Evolutionary conservation across 2,329 filamentous ascomycete genomes (phyloP).

Genomic region (Cyphellophora europaea): DNA sequence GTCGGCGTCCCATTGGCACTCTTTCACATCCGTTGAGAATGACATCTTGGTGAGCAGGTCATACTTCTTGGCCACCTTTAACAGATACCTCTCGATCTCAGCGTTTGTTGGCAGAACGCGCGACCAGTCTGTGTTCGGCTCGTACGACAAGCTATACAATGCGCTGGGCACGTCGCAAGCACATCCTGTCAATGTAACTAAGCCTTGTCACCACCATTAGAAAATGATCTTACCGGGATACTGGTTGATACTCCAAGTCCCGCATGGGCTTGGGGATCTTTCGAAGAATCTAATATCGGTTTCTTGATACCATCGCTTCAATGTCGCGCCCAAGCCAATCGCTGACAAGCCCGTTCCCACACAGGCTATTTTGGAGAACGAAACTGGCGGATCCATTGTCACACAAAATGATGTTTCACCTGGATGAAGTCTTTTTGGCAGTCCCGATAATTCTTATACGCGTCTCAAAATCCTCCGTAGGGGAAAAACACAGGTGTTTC

Average conservation of each 20-base stretch:
- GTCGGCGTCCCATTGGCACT: conserved; percentile 46
- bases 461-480: too few species aligned
- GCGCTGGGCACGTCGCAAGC: conserved; percentile 45
- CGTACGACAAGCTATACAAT: conserved; percentile 52
- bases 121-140: conserved; percentile 49
- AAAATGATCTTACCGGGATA: conserved; percentile 43
- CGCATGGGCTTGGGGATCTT: not conserved
- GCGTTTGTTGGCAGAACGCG: conserved; percentile 51
- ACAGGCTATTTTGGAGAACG: conserved; percentile 27
- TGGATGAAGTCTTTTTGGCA: too few species aligned
- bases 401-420: conserved; percentile 47
- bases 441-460: too few species aligned
- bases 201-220: too few species aligned
- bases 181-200: too few species aligned
- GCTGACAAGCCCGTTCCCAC: conserved; percentile 27
- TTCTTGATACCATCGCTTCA: conserved; percentile 1
- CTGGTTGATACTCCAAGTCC: conserved; percentile 10
- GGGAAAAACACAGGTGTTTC: too few species aligned
- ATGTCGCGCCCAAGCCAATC: not conserved
- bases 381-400: conserved; percentile 37
- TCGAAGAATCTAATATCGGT: conserved; percentile 1
- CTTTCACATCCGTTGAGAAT: conserved; percentile 48
- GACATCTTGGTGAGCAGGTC: conserved; percentile 46
- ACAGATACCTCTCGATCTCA: conserved; percentile 48
- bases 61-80: conserved; percentile 22